phyloP scores from a whole-genome alignment of 208 protist species.

The Leptomonas seymouri region DNA sequence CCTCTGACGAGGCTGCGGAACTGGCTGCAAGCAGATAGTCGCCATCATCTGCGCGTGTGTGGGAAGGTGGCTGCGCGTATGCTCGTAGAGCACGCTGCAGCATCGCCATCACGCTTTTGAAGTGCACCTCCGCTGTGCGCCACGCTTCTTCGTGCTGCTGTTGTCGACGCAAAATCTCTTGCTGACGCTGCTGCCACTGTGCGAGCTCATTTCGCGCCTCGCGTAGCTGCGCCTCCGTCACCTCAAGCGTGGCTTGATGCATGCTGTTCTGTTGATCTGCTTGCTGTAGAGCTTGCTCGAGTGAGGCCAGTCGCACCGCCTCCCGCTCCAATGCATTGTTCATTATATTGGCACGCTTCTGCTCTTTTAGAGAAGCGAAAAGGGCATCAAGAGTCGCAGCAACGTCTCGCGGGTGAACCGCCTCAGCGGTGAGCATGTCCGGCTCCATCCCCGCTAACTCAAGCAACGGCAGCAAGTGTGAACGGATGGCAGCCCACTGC shows the following conservation, averaged over 20 bases:
- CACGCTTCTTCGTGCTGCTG: neutral
- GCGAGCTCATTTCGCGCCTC: constrained; percentile 2
- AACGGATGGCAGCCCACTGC: constrained; percentile 12
- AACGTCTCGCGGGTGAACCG: neutral
- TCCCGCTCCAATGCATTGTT: neutral
- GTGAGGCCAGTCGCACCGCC: neutral
- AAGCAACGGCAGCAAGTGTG: neutral
- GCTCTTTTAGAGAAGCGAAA: neutral
- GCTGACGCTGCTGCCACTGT: constrained; percentile 14
- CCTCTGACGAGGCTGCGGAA: neutral
- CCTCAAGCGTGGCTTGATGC: constrained; percentile 5
- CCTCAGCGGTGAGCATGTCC: neutral
- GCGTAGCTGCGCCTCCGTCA: constrained; percentile 14
- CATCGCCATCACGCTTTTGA: neutral
- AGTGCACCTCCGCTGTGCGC: neutral
- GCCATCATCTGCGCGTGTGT: too few relatives aligned
- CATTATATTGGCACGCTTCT: neutral
- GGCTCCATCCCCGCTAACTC: neutral
- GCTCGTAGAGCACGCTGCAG: constrained; percentile 10
- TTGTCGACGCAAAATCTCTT: constrained; percentile 1
- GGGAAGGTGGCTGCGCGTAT: constrained; percentile 1
- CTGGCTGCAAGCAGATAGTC: neutral
- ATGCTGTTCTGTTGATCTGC: constrained; percentile 9
- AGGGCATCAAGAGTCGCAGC: neutral
- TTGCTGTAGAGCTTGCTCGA: constrained; percentile 14